Evolutionary conservation across 148 eudicot genomes (phyloP), one percentile per base, ranked within the genome.

Genomic region (Dianthus caryophyllus): DNA sequence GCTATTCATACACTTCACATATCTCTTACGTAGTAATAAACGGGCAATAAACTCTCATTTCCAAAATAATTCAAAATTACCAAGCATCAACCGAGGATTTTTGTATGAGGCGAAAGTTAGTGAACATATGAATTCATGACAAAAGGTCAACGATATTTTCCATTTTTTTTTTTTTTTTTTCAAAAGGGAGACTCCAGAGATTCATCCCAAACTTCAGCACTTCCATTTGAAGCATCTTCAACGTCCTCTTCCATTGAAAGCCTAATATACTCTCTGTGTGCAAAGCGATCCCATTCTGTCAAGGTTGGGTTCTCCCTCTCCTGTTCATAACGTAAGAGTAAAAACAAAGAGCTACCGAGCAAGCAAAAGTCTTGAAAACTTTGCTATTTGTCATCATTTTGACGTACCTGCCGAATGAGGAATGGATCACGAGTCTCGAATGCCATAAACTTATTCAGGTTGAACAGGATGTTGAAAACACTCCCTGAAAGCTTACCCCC

Each of bases 211-310:
- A 87, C 90, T 84, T 91, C 96, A 20, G 91, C 97, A 81, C 97
- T 92, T 71, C 97, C 97, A 73, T 87, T 92, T n/a, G 97, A 89
- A 70, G 89, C 96, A 77, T 91, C 97, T 75, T 91, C 97, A 68
- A 87, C 97, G 77, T 92, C 97, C 76, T 92, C 97, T 82, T 92
- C 97, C 97, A 92, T 92, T 18, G 97, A 92, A 51, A 92, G 91
- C 80, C 96, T 83, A 61, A 92, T 91, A 71, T 91, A 91, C 80
- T 91, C 97, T 71, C 97, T 79, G 68, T 91, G 97, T 36, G 97
- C 97, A 80, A 88, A 91, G 58, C 97, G 97, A 73, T 91, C 97
- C 97, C 97, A 91, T 49, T 91, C 97, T 3, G 97, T 92, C 86
- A 92, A 75, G 53, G 75, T 80, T 38, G 97, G 97, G 71, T 92